Base-by-base conservation (phyloP, 768 basidiomycete species). In the Lentinula sp. region DNA sequence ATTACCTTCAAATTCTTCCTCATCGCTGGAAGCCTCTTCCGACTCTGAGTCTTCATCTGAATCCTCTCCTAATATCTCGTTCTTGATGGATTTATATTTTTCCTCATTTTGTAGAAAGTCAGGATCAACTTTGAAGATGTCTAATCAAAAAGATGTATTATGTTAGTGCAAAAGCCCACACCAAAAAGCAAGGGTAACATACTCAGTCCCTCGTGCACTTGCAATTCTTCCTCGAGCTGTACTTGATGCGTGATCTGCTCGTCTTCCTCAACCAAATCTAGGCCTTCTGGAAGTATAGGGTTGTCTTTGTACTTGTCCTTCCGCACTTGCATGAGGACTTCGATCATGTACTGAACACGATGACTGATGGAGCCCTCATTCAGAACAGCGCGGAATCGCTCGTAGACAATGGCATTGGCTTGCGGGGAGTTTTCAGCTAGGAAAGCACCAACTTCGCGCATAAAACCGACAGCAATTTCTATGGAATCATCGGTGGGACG, bases 221-320 rank as follows among this genome's bases (percentile, higher is more conserved):
- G 89, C 56, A 99, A 72, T 71, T 98, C 92, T 66, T 96, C 95
- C 69, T 98, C 95, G 56, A 98, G 75, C 62, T 90, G 86, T 61
- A 98, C 86, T 66, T 91, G 83, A 74, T 99, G 97, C 0, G 95
- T 98, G 57, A 98, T 94, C 69, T 98, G 95, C 66, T 98, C 97
- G 15, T 98, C 97, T 69, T 98, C 96, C 64, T 98, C 95, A 1
- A 99, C 97, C 36, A 99, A 76, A 71, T 99, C 97, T 69, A 99
- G 72, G 0, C 96, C 97, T 68, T 98, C 97, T 2, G 93, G 88
- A 43, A 98, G 72, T 64, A 94, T 86, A 16, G 95, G 95, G 72
- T 99, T 98, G 70, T 98, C 97, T 81, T 98, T 98, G 81, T 93
- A 98, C 74, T 94, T 95, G 79, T 99, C 97, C 78, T 97, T 98